A percentile compares a stretch with the other conserved stretches of the same genome.
phyloP scores from a whole-genome alignment of 2,329 filamentous ascomycete genomes.

The Trichoderma brevicompactum region DNA sequence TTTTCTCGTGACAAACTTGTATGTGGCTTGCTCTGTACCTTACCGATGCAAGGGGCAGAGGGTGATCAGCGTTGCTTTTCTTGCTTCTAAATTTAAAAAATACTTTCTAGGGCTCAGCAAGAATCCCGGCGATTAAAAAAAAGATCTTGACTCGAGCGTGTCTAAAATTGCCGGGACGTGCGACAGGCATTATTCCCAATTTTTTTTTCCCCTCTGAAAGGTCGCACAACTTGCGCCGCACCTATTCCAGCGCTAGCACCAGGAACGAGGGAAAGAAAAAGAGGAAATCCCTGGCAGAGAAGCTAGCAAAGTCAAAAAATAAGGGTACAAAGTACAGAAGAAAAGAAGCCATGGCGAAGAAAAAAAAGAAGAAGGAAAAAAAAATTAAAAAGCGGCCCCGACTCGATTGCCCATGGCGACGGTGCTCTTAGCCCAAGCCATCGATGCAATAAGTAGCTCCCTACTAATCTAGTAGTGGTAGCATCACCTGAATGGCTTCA shows the following conservation, averaged over 20 bases:
- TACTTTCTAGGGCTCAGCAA: no score
- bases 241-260: conserved; percentile 8
- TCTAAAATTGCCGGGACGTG: background rate
- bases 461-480: background rate
- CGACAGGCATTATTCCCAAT: background rate
- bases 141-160: background rate
- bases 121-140: no score
- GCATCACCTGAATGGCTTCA: background rate
- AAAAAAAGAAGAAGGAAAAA: background rate
- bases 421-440: no score
- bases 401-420: background rate
- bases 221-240: conserved; percentile 14
- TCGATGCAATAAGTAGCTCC: no score
- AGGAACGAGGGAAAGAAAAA: conserved; percentile 2
- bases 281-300: background rate
- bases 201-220: background rate
- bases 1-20: no score
- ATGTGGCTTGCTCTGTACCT: no score
- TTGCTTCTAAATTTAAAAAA: no score
- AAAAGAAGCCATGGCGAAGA: no score
- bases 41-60: no score
- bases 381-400: background rate
- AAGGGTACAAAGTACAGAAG: background rate
- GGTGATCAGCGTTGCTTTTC: no score
- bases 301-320: background rate